Evolutionary conservation across 2,329 filamentous ascomycete species (phyloP).

Genomic region (Aspergillus chevalieri): DNA sequence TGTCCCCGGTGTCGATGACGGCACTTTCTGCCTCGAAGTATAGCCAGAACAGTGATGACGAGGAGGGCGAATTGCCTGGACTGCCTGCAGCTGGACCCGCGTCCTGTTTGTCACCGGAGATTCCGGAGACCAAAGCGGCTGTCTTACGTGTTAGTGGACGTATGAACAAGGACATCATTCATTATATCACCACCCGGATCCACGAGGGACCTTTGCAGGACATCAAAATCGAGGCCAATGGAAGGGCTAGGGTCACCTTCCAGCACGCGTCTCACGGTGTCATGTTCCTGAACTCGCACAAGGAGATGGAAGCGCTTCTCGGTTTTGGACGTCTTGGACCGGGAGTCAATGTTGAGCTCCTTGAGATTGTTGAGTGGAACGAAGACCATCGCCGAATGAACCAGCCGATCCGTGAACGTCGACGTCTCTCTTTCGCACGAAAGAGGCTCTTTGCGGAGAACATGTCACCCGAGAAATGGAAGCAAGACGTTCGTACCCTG

Average conservation of each 20-base stretch:
- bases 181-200: constrained; percentile 30
- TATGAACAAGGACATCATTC: constrained; percentile 19
- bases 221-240: constrained; percentile 27
- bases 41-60: constrained; percentile 12
- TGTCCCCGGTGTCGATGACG: constrained; percentile 10
- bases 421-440: constrained; percentile 37
- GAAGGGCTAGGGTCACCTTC: constrained; percentile 32
- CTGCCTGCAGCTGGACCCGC: constrained; percentile 4
- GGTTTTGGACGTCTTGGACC: constrained; percentile 30
- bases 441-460: constrained; percentile 32
- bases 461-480: constrained; percentile 29
- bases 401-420: constrained; percentile 30
- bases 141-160: constrained; percentile 21
- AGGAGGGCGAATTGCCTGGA: background rate
- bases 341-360: constrained; percentile 23
- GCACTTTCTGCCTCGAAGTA: constrained; percentile 11
- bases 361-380: constrained; percentile 28
- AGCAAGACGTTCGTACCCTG: constrained; percentile 28
- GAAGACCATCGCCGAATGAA: constrained; percentile 31
- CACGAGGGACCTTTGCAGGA: constrained; percentile 35
- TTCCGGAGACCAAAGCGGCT: constrained; percentile 23
- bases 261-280: constrained; percentile 31
- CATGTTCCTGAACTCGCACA: constrained; percentile 28
- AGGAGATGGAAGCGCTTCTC: constrained; percentile 18
- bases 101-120: constrained; percentile 6